A percentile compares a stretch with the other conserved stretches of the same genome.
Conservation (phyloP, 2,329 filamentous ascomycete genomes). For the Biscogniauxia mediterranea region DNA sequence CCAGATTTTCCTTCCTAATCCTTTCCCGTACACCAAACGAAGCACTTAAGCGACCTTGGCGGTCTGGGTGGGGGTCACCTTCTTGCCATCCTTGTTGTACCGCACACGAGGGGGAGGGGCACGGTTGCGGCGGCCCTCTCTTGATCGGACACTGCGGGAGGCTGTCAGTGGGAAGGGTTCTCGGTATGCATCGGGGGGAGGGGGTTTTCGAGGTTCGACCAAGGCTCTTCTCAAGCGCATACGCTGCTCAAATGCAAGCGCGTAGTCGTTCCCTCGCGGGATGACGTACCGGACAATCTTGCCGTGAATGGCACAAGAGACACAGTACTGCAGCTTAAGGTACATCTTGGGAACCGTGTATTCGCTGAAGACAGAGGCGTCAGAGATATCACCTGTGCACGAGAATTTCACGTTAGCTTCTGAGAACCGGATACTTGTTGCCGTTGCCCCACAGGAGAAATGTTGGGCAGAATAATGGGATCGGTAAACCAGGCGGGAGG, state of each 20-base stretch:
- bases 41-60: constrained; percentile 56
- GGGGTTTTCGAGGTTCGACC: constrained; percentile 44
- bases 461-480: no score
- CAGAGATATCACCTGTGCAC: constrained; percentile 92
- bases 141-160: constrained; percentile 81
- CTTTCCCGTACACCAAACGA: constrained; percentile 24
- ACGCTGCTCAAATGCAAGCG: constrained; percentile 32
- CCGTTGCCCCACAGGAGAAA: no score
- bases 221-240: constrained; percentile 57
- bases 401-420: constrained; percentile 10
- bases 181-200: constrained; percentile 25
- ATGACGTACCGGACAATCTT: constrained; percentile 99
- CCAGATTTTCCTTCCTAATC: constrained; percentile 24
- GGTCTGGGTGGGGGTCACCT: constrained; percentile 85
- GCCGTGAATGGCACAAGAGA: constrained; percentile 99
- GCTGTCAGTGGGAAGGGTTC: constrained; percentile 40
- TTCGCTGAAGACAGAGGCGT: constrained; percentile 98
- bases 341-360: constrained; percentile 99
- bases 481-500: not conserved
- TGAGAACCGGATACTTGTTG: no score
- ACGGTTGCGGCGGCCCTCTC: constrained; percentile 96
- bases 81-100: constrained; percentile 99
- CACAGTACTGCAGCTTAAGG: constrained; percentile 99
- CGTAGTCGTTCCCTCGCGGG: constrained; percentile 57
- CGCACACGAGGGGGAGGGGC: constrained; percentile 94